Conservation (phyloP, 2,329 filamentous ascomycete genomes). For the Fusarium sp. region DNA sequence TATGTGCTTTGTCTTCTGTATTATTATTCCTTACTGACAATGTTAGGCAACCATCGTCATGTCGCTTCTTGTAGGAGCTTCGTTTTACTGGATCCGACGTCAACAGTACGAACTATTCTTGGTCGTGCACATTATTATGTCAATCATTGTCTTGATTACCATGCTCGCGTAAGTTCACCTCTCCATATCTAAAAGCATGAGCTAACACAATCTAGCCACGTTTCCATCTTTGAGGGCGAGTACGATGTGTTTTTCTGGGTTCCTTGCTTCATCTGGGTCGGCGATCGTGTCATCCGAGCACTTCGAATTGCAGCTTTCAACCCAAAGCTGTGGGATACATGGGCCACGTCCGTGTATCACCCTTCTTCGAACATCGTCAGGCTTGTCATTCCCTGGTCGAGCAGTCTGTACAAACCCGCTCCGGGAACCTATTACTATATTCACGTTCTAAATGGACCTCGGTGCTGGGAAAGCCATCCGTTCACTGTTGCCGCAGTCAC, state of each 20-base stretch:
- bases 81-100: conserved; percentile 65
- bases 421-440: conserved; percentile 63
- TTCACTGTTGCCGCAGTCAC: conserved; percentile 60
- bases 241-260: conserved; percentile 66
- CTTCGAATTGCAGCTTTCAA: conserved; percentile 59
- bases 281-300: conserved; percentile 63
- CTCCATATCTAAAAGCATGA: fast-evolving
- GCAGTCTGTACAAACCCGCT: conserved; percentile 52
- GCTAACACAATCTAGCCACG: conserved; percentile 54
- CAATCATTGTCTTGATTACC: conserved; percentile 62
- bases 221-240: conserved; percentile 65
- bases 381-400: conserved; percentile 55
- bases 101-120: conserved; percentile 67
- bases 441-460: conserved; percentile 56
- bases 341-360: conserved; percentile 54
- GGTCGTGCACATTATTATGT: conserved; percentile 64
- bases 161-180: conserved; percentile 63
- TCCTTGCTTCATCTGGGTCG: conserved; percentile 62
- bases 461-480: conserved; percentile 65
- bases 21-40: fast-evolving
- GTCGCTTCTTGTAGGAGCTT: conserved; percentile 62
- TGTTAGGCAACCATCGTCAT: conserved; percentile 59
- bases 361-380: conserved; percentile 58
- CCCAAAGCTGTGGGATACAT: conserved; percentile 54
- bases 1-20: conserved; percentile 40